Percentiles rank a stretch among this genome's conserved stretches.
Conservation (phyloP, 2,329 filamentous ascomycete genomes). For the Venturia effusa region DNA sequence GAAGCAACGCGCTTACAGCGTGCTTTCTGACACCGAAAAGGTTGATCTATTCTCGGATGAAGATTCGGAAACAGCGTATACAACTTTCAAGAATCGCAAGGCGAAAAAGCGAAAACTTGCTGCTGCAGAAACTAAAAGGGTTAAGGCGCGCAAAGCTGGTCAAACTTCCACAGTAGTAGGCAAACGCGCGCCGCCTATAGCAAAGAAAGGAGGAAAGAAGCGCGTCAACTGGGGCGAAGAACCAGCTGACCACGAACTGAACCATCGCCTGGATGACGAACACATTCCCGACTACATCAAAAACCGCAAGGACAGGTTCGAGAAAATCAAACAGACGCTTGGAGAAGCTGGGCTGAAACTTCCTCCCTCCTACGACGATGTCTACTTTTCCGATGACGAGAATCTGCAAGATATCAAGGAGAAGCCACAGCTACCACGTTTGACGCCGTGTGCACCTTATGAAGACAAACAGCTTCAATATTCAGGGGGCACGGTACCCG, state of each 20-base stretch:
- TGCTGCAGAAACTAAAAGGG: slow-evolving; percentile 3
- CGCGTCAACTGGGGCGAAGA: slow-evolving; percentile 11
- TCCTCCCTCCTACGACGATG: slow-evolving; percentile 64
- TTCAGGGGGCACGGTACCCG: slow-evolving; percentile 74
- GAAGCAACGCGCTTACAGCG: not conserved
- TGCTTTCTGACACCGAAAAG: slow-evolving; percentile 4
- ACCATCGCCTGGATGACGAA: slow-evolving; percentile 35
- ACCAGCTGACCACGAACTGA: slow-evolving; percentile 11
- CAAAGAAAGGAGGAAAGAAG: not conserved
- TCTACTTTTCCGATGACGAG: slow-evolving; percentile 67
- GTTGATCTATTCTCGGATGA: slow-evolving; percentile 33
- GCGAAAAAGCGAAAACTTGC: slow-evolving; percentile 9
- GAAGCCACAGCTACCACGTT: slow-evolving; percentile 55
- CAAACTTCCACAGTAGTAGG: not conserved
- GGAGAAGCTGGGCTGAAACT: slow-evolving; percentile 60
- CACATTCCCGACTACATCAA: slow-evolving; percentile 61
- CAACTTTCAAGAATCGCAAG: slow-evolving; percentile 46
- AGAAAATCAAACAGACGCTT: slow-evolving; percentile 47
- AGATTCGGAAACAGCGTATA: slow-evolving; percentile 44
- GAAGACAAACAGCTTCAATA: slow-evolving; percentile 63
- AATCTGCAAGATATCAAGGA: slow-evolving; percentile 51
- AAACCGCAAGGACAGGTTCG: slow-evolving; percentile 57
- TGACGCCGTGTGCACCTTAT: slow-evolving; percentile 59
- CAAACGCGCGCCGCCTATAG: not conserved
- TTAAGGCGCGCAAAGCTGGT: slow-evolving; percentile 1